Evolutionary conservation across 129 eudicot genomes (phyloP), one percentile per base, ranked within the genome.

Genomic region (Flaveria trinervia): DNA sequence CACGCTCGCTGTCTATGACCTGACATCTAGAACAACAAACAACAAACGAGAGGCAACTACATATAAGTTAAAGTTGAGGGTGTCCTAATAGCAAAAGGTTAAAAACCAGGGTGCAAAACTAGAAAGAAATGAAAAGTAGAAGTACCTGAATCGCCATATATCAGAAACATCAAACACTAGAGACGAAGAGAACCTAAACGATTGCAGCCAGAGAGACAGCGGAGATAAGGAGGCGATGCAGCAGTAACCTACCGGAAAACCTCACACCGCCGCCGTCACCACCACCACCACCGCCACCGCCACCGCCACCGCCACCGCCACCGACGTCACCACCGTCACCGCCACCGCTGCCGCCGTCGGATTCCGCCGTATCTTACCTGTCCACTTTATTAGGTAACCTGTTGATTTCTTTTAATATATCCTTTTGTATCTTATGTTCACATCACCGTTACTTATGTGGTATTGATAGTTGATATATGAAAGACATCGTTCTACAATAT

Each of bases 221-320:
- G 36, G 77, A 26, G 83, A 79, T 79, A 79, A 71, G 77, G 54
- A 79, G 73, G 71, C 78, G 83, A 78, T 61, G 61, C 59, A 23
- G 48, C 81, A 44, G 81, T 57, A 78, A 52, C 75, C 81, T 78
- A 78, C 48, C 68, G 10, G 39, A 36, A 7, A 36, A 62, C 56
- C 70, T 61, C 30, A 62, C 16, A 61, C 65, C 57, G 30, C 72
- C 72, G 72, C 33, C 49, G 71, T 28, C 45, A 16, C 30, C 44
- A 54, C 11, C 20, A 28, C 39, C 64, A 36, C 18, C 6, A 22
- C 22, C 62, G 57, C 41, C 41, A 1, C 1, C 41, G 0, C 7
- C 41, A 0, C 41, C 41, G 7, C n/a, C 36, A 30, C 20, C 46
- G 60, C 12, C 78, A 46, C 5, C 78, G 48, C 7, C 20, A 20